Conservation (phyloP, 108 stramenopile species). For the Nitzschia sp. region DNA sequence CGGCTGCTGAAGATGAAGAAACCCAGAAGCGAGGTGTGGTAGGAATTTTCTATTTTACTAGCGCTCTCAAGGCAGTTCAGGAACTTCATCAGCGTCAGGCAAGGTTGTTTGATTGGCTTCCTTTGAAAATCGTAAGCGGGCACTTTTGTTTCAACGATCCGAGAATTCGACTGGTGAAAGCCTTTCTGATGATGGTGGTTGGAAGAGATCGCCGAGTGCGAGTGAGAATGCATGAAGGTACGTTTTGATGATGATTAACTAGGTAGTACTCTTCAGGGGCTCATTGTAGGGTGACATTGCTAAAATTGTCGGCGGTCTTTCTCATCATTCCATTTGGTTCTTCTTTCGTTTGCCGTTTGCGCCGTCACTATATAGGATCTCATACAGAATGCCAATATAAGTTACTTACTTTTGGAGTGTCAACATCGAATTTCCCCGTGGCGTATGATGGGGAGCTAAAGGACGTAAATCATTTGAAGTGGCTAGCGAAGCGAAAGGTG, state of each 20-base stretch:
- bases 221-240: conserved; percentile 12
- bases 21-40: conserved; percentile 23
- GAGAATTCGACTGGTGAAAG: background rate
- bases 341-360: background rate
- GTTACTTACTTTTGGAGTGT: conserved; percentile 13
- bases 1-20: conserved; percentile 20
- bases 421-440: background rate
- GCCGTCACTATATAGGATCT: background rate
- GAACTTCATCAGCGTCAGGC: background rate
- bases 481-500: background rate
- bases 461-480: conserved; percentile 2
- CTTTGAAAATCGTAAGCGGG: background rate
- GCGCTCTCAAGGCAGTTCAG: background rate
- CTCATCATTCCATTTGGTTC: background rate
- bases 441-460: conserved; percentile 7
- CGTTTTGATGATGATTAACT: background rate
- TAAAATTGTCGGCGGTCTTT: background rate
- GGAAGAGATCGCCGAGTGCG: background rate
- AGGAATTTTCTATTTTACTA: background rate
- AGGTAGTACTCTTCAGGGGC: background rate
- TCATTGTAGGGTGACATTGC: background rate
- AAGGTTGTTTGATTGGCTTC: conserved; percentile 1
- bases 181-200: background rate
- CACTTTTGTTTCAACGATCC: conserved; percentile 17
- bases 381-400: conserved; percentile 15